Percentiles rank a stretch among this genome's conserved stretches.
These are phyloP conservation scores for Alternaria triticimaculans DNA, from an alignment of 2,329 filamentous ascomycete genomes.

Conservation along the genomic window DNA sequence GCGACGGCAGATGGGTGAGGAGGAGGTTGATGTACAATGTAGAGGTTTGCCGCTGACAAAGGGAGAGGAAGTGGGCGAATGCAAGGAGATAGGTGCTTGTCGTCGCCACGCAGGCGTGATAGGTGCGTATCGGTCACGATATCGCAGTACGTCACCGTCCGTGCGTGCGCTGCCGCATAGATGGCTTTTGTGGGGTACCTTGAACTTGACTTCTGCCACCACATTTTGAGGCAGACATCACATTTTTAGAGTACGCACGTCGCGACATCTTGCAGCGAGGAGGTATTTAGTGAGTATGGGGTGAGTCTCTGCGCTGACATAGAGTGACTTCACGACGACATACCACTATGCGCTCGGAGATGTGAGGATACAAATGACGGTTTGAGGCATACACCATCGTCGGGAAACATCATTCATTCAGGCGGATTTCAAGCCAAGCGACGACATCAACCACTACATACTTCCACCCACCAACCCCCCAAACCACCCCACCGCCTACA, in stretches of 20 bases:
- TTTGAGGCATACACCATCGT: background rate
- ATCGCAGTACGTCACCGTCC: conserved; percentile 4
- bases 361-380: background rate
- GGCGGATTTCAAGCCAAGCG: background rate
- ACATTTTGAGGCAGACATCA: background rate
- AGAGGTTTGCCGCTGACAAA: background rate
- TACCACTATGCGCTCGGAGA: background rate
- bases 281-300: background rate
- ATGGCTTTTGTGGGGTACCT: conserved; percentile 10
- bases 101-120: background rate
- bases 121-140: background rate
- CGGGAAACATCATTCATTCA: background rate
- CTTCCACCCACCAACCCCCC: accelerated
- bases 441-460: background rate
- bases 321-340: background rate
- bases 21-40: background rate
- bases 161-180: conserved; percentile 3
- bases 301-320: background rate
- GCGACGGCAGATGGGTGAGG: background rate
- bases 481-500: background rate
- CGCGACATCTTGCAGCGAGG: background rate
- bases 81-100: background rate
- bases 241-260: background rate
- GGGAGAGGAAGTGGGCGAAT: too few relatives aligned
- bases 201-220: conserved; percentile 1